These are phyloP conservation scores for Claviceps africana DNA, from an alignment of 2,329 filamentous ascomycete genomes.

Conservation along the genomic window DNA sequence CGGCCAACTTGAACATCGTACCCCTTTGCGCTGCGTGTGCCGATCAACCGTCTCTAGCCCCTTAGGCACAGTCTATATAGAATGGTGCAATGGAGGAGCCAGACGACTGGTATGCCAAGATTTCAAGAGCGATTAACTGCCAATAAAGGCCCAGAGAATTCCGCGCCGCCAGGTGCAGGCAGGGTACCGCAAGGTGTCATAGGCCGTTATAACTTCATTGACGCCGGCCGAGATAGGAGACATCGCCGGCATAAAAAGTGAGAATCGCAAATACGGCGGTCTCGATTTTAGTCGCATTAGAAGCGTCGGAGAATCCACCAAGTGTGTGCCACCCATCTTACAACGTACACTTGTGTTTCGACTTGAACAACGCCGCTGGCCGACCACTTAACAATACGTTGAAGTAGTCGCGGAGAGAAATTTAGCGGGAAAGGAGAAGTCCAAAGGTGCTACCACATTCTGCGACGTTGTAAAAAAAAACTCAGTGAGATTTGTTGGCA, in stretches of 20 bases:
- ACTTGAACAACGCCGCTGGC: not conserved
- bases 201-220: not conserved
- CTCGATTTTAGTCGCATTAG: not conserved
- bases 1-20: not conserved
- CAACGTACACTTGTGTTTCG: not conserved
- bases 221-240: slow-evolving; percentile 2
- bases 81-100: not conserved
- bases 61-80: not conserved
- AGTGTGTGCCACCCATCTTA: not conserved
- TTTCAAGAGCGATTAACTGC: slow-evolving; percentile 1
- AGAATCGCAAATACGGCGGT: not conserved
- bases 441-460: not conserved
- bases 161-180: not conserved
- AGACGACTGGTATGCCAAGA: not conserved
- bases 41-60: not conserved
- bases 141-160: slow-evolving; percentile 4
- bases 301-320: not conserved
- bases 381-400: not conserved
- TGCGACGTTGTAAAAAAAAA: not conserved
- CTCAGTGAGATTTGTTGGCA: not conserved
- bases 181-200: not conserved
- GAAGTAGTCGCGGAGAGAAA: not conserved
- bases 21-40: not conserved
- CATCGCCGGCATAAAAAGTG: not conserved
- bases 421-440: not conserved